Base-by-base conservation (phyloP, 495 filamentous ascomycete species). In the Hypoxylon fragiforme region DNA sequence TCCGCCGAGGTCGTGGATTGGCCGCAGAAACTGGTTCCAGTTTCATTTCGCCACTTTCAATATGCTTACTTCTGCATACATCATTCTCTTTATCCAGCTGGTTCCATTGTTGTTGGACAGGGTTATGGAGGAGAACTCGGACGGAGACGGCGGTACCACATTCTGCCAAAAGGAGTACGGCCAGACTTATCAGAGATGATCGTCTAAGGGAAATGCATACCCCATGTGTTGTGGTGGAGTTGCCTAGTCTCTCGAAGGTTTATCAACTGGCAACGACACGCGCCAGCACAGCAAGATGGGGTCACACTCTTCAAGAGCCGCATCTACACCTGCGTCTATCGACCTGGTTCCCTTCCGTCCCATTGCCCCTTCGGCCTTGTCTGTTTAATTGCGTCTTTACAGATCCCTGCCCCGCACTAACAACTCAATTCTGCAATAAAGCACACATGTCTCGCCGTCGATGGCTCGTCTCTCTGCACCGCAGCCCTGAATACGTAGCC, bases 211-310 rank as follows among this genome's bases (percentile, higher is more conserved):
- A 66, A 72, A 72, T 71, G 4, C 71, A 72, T 71, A 69, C 70
- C 73, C 67, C 57, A 73, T 76, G 74, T 75, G 75, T 70, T 64
- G 76, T 74, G 72, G 79, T 81, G 79, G 79, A 81, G 76, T 74
- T 80, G 74, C 76, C 77, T 77, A 78, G 77, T 77, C 78, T 74
- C 80, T 63, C 70, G 71, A 71, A 67, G 57, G 73, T 82, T 75
- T 80, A 83, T 81, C 76, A 78, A 89, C 86, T 94, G 90, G 91
- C 78, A 81, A 84, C 75, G 80, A 88, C 77, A 77, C 72, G 85
- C 86, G 91, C 91, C 91, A 96, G 78, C 91, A 84, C 91, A 96
- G 91, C 90, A 89, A 77, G 70, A 80, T 77, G 78, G 78, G 72
- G 77, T 79, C 77, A 73, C 77, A 78, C 78, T 71, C 67, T 75